phyloP scores from a whole-genome alignment of 768 basidiomycete species.

The Termitomyces sp. region DNA sequence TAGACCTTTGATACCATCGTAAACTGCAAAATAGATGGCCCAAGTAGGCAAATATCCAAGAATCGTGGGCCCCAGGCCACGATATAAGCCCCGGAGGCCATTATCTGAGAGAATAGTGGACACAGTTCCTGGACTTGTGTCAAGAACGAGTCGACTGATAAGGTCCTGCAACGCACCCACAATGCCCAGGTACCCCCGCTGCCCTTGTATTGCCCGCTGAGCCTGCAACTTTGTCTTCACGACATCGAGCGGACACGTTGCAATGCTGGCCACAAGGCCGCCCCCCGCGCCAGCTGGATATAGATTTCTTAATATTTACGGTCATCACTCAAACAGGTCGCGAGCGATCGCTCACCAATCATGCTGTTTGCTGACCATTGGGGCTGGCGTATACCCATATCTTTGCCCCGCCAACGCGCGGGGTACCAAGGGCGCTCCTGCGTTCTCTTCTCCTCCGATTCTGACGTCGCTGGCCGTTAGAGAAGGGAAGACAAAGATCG shows the following conservation, averaged over 20 bases:
- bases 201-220: slow-evolving; percentile 67
- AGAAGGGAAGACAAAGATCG: background rate
- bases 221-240: slow-evolving; percentile 97
- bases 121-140: slow-evolving; percentile 27
- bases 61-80: slow-evolving; percentile 95
- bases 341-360: slow-evolving; percentile 51
- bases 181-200: slow-evolving; percentile 73
- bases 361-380: slow-evolving; percentile 77
- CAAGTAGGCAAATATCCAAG: slow-evolving; percentile 97
- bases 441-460: slow-evolving; percentile 10
- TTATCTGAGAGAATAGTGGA: slow-evolving; percentile 47
- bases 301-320: slow-evolving; percentile 8
- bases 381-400: slow-evolving; percentile 53
- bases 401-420: slow-evolving; percentile 61
- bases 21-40: slow-evolving; percentile 98
- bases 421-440: slow-evolving; percentile 22
- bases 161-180: slow-evolving; percentile 41
- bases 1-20: slow-evolving; percentile 87
- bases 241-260: slow-evolving; percentile 96
- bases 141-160: slow-evolving; percentile 10
- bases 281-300: slow-evolving; percentile 86
- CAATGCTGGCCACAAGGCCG: slow-evolving; percentile 86
- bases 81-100: slow-evolving; percentile 87
- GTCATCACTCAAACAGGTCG: slow-evolving; percentile 3
- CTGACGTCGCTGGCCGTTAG: slow-evolving; percentile 5